These are phyloP conservation scores for Entrophospora sp. DNA, from an alignment of 192 early-diverging fungal genomes.

Conservation along the genomic window DNA sequence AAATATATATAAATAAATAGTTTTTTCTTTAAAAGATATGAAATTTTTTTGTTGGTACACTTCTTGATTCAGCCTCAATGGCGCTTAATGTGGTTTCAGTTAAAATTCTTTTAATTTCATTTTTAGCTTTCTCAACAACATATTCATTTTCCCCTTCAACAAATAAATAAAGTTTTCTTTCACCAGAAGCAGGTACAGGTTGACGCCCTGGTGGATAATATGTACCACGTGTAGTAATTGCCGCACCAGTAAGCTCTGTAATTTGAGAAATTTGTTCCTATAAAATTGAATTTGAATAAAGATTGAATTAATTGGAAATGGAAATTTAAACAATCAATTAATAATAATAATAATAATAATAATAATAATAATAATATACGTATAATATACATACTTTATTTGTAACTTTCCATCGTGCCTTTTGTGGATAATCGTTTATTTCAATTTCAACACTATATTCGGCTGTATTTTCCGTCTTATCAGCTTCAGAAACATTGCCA, in stretches of 20 bases:
- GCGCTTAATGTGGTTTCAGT: constrained; percentile 74
- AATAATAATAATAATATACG: too few species aligned
- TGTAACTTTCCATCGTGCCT: constrained; percentile 92
- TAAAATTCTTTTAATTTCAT: constrained; percentile 87
- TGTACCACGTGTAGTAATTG: constrained; percentile 90
- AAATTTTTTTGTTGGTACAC: too few species aligned
- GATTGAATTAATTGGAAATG: too few species aligned
- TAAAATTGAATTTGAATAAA: background rate
- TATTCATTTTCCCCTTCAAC: constrained; percentile 90
- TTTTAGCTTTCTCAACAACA: constrained; percentile 84
- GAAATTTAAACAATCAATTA: background rate
- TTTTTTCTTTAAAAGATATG: too few species aligned
- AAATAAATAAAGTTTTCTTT: constrained; percentile 91
- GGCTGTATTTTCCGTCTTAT: constrained; percentile 27
- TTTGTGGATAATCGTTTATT: constrained; percentile 96
- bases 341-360: background rate
- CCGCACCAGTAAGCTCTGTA: constrained; percentile 84
- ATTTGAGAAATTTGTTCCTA: constrained; percentile 87
- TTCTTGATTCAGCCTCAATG: constrained; percentile 58
- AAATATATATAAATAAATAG: too few species aligned
- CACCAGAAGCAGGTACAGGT: constrained; percentile 50
- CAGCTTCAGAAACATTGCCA: constrained; percentile 15
- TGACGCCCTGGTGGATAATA: constrained; percentile 84
- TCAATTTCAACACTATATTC: constrained; percentile 77
- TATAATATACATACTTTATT: constrained; percentile 65